Base-by-base conservation (phyloP, 345 rosid genomes). In the Reutealis trisperma region DNA sequence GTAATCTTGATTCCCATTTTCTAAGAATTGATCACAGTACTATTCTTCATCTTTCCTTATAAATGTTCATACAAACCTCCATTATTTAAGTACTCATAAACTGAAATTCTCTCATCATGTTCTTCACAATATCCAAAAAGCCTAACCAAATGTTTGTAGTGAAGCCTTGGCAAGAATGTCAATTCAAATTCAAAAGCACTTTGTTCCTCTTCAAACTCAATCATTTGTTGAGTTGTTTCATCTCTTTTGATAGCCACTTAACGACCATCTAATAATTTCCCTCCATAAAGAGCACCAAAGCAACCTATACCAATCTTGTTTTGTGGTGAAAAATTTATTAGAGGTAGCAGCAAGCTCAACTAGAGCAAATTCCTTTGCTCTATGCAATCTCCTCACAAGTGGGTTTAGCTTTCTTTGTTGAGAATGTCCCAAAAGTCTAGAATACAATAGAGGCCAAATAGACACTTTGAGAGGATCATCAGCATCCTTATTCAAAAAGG, bases 201-300 rank as follows among this genome's bases (percentile, higher is more conserved):
- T 84, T 90, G 96, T 78, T 92, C 91, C 80, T 93, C 99, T 45
- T 92, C 96, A 60, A n/a, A n/a, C n/a, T n/a, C n/a, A n/a, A n/a
- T n/a, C n/a, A n/a, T n/a, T n/a, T n/a, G n/a, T n/a, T n/a, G n/a
- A n/a, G n/a, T n/a, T n/a, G n/a, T n/a, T n/a, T n/a, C n/a, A n/a
- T n/a, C n/a, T n/a, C n/a, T n/a, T n/a, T n/a, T n/a, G n/a, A n/a
- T n/a, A n/a, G n/a, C n/a, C n/a, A n/a, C n/a, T n/a, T n/a, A 91
- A 4, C 89, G 86, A 18, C 97, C 94, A 70, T 90, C 96, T 0
- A 16, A 27, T 67, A 95, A 78, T 76, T 89, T 92, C 0, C 97
- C 98, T 66, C 74, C 77, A 82, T 95, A 95, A 52, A 95, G 97
- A 18, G 89, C 76, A 1, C 97, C 96, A 30, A 85, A 95, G 80